Percentiles rank a stretch among this genome's conserved stretches.
phyloP scores from a whole-genome alignment of 1,139 yeast genomes.

The Hemisphaericaspora lyxosophila region DNA sequence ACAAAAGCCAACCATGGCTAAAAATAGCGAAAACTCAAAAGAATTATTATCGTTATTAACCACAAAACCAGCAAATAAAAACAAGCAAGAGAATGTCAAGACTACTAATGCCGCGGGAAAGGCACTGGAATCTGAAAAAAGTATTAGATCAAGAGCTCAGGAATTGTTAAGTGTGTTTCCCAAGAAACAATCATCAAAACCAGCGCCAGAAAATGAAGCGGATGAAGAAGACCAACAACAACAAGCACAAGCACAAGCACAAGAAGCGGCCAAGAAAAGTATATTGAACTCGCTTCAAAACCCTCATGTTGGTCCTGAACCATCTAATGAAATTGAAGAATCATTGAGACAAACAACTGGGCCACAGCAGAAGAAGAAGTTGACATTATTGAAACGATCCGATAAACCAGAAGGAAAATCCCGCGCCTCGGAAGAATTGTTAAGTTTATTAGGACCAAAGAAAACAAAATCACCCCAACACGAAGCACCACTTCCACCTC shows the following conservation, averaged over 20 bases:
- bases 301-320: neutral
- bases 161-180: constrained; percentile 40
- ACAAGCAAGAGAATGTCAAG: constrained; percentile 9
- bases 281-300: constrained; percentile 3
- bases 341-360: neutral
- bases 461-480: constrained; percentile 14
- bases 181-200: constrained; percentile 13
- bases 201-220: constrained; percentile 5
- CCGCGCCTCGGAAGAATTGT: constrained; percentile 31
- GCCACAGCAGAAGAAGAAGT: neutral
- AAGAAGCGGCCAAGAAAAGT: constrained; percentile 4
- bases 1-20: constrained; percentile 32
- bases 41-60: constrained; percentile 54
- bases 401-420: constrained; percentile 12
- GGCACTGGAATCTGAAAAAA: constrained; percentile 23
- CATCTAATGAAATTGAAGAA: neutral
- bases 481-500: constrained; percentile 13
- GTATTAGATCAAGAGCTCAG: constrained; percentile 38
- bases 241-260: constrained; percentile 4
- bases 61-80: constrained; percentile 23
- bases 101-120: constrained; percentile 9
- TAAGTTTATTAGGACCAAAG: constrained; percentile 22
- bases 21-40: constrained; percentile 40
- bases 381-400: no score
- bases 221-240: constrained; percentile 19